Percentiles rank a stretch among this genome's conserved stretches.
Conservation (phyloP, 352 stramenopile genomes). For the Phytophthora pinifolia region DNA sequence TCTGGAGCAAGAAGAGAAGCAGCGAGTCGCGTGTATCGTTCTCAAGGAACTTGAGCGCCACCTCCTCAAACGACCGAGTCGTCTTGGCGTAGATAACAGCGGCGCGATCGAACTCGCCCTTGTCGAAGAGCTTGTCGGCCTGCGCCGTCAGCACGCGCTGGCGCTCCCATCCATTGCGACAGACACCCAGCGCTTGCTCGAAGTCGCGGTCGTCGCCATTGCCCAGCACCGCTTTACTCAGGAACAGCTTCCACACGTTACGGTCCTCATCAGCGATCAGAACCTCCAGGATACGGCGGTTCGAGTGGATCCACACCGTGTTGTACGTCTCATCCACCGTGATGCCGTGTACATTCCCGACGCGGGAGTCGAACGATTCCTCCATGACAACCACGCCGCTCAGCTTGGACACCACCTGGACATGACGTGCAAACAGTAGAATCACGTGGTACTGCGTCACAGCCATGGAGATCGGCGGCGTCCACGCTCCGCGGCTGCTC, state of each 20-base stretch:
- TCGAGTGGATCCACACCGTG: conserved; percentile 83
- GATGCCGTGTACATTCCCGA: conserved; percentile 69
- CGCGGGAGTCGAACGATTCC: conserved; percentile 74
- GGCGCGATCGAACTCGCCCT: conserved; percentile 81
- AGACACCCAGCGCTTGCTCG: conserved; percentile 85
- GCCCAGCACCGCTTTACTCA: conserved; percentile 85
- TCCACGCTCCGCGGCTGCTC: conserved; percentile 41
- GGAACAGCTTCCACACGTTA: conserved; percentile 91
- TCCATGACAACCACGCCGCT: conserved; percentile 87
- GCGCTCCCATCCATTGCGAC: conserved; percentile 75
- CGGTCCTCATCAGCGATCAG: conserved; percentile 88
- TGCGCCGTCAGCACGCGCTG: conserved; percentile 88
- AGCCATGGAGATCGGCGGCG: conserved; percentile 77
- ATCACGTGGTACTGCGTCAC: conserved; percentile 94
- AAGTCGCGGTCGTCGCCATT: conserved; percentile 83
- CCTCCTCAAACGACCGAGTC: conserved; percentile 88
- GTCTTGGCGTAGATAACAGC: conserved; percentile 91
- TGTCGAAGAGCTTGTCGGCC: conserved; percentile 90
- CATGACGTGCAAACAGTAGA: conserved; percentile 75
- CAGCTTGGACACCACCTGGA: conserved; percentile 89
- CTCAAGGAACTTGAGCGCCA: conserved; percentile 92
- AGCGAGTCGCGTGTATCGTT: conserved; percentile 80
- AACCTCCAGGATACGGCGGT: conserved; percentile 77
- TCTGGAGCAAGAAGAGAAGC: conserved; percentile 88
- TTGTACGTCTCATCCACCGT: conserved; percentile 77